A percentile compares a stretch with the other conserved stretches of the same genome.
phyloP scores from a whole-genome alignment of 2,329 filamentous ascomycete genomes.

The Fusarium hostae region DNA sequence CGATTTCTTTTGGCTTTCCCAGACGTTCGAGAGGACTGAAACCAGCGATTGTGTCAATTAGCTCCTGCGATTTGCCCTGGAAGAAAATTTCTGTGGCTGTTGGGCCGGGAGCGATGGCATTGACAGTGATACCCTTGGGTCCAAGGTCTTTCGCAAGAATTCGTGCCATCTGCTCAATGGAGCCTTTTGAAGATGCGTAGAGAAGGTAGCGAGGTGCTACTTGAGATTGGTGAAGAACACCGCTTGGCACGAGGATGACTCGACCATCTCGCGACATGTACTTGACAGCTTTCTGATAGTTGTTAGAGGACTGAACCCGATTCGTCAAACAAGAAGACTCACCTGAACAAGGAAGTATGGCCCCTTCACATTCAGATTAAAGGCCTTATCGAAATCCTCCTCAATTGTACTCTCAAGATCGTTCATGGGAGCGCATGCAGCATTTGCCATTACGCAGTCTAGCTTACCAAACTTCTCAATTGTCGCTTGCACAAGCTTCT shows the following conservation, averaged over 20 bases:
- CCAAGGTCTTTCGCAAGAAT: constrained; percentile 11
- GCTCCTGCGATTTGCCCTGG: constrained; percentile 6
- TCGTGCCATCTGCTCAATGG: constrained; percentile 13
- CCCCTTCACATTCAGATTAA: not conserved
- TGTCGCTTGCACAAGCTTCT: not conserved
- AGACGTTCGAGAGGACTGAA: not conserved
- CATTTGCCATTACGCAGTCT: constrained; percentile 11
- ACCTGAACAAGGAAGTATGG: constrained; percentile 11
- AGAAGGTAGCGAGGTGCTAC: constrained; percentile 16
- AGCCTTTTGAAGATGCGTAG: constrained; percentile 7
- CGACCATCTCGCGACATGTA: constrained; percentile 6
- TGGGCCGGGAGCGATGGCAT: constrained; percentile 6
- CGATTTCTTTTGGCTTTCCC: constrained; percentile 2
- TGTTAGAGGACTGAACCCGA: accelerated
- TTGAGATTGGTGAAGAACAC: constrained; percentile 1
- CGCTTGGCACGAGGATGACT: constrained; percentile 8
- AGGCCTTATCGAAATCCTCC: constrained; percentile 3
- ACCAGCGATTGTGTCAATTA: not conserved
- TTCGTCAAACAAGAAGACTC: accelerated
- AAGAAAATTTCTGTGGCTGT: constrained; percentile 18
- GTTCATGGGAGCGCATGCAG: constrained; percentile 8
- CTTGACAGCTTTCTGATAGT: not conserved
- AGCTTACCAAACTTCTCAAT: constrained; percentile 12
- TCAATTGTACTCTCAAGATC: constrained; percentile 7
- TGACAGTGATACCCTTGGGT: constrained; percentile 12